Evolutionary conservation across 106 monocot species (phyloP), one percentile per base, ranked within the genome.

Genomic region (Platanthera guangdongensis): DNA sequence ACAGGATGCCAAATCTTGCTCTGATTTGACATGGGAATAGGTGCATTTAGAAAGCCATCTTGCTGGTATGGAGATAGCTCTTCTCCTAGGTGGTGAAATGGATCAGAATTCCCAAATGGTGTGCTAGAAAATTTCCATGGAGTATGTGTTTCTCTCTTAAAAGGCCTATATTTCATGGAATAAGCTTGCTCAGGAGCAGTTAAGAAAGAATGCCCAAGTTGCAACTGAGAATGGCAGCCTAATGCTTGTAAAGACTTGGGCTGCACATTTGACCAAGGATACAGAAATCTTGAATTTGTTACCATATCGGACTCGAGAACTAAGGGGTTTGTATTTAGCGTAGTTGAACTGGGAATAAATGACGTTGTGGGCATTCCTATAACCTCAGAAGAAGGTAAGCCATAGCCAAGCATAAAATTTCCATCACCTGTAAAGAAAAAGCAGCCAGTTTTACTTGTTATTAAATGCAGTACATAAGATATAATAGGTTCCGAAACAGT

Each of bases 371-470:
- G 49, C 62, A 47, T 49, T 12, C 25, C 57, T 71, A n/a, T 47
- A 21, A 54, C 15, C 10, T 7, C 5, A 30, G 75, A 71, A 21
- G 76, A 52, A 57, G 51, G 57, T 49, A 47, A 10, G 21, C 70
- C 47, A 18, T 28, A 15, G 16, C n/a, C 55, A 73, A 22, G 51
- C 52, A 65, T 74, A 52, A 57, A 47, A 67, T 55, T 45, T 13
- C 8, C 64, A 74, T 74, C 74, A 71, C 59, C 81, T 82, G 78
- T 30, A 74, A 7, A 6, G 46, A 45, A 73, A 11, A 77, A 25
- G 13, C 14, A 76, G 6, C 6, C n/a, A 32, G 51, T n/a, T 6
- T 62, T 65, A 54, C 39, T 47, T 57, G 49, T 46, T 48, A 50
- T 22, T n/a, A 6, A 39, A 18, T 16, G 46, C 19, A 25, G 6